Base-by-base conservation (phyloP, 192 early-diverging fungal species). In the Entomortierella parvispora region DNA sequence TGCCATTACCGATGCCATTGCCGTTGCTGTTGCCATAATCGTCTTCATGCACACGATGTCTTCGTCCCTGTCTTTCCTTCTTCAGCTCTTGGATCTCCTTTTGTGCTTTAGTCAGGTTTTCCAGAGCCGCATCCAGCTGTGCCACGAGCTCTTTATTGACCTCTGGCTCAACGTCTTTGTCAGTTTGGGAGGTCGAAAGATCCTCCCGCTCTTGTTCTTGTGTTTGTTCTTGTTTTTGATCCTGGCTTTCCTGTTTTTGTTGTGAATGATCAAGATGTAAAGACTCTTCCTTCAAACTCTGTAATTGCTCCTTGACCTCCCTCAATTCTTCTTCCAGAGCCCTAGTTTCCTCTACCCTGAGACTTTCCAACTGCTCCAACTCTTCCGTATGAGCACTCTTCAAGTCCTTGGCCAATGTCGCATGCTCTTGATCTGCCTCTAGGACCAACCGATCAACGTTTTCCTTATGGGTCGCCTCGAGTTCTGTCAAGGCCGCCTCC, bases 361-460 rank as follows among this genome's bases (percentile, higher is more conserved):
- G 23, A 18, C 22, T 31, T 9, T 48, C 37, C 3, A 25, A 2
- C 18, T 20, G 20, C 18, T n/a, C 26, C 1, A 56, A 6, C 14
- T 26, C 46, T 34, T 56, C 45, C 25, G 31, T 45, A 11, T 62
- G 52, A 14, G 62, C 69, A 2, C 31, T 40, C 28, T 50, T 56
- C 31, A 62, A 59, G n/a, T 58, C 40, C 5, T 12, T 28, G 3
- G 29, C 18, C 31, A 72, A n/a, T 28, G 12, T 52, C 20, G 58
- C 62, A 32, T 72, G 54, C 20, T 72, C 70, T 17, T 32, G 28
- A 52, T 64, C 62, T 4, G 62, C 56, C 25, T 72, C 70, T 0
- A 65, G 37, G 17, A 72, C 70, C 6, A 72, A 33, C 4, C 62
- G 55, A 2, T 65, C 56, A 32, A 72, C 31, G 17, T 58, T 56